phyloP scores from a whole-genome alignment of 352 stramenopile genomes.

The Globisporangium perplexum region DNA sequence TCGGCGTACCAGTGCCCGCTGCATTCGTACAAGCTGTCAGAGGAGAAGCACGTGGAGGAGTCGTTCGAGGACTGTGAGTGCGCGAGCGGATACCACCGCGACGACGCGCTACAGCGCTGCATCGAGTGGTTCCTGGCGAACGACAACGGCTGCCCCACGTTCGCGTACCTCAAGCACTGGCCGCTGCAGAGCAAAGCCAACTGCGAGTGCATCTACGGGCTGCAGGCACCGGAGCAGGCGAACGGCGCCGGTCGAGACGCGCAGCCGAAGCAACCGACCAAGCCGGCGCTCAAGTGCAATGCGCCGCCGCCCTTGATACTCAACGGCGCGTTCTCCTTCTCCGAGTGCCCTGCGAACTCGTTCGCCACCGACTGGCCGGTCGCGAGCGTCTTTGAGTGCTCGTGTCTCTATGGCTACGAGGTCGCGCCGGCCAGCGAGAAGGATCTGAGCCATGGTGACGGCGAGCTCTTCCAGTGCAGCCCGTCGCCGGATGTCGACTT shows the following conservation, averaged over 20 bases:
- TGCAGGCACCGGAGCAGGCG: not conserved
- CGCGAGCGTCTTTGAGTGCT: constrained; percentile 27
- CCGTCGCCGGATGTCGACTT: constrained; percentile 17
- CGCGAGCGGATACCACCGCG: constrained; percentile 60
- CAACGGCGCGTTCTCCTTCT: constrained; percentile 20
- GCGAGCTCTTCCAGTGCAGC: constrained; percentile 34
- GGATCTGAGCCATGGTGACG: constrained; percentile 23
- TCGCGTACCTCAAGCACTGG: constrained; percentile 62
- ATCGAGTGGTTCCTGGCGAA: constrained; percentile 66
- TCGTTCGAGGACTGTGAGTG: constrained; percentile 67
- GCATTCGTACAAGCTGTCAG: constrained; percentile 41
- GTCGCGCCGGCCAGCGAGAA: constrained; percentile 21
- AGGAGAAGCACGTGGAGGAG: constrained; percentile 28
- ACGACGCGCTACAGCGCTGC: constrained; percentile 42
- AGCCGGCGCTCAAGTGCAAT: constrained; percentile 21
- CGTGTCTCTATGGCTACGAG: constrained; percentile 43
- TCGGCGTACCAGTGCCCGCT: constrained; percentile 57
- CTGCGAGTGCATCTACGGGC: constrained; percentile 65
- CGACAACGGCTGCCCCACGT: constrained; percentile 54
- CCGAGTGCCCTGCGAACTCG: constrained; percentile 39
- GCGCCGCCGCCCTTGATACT: constrained; percentile 10
- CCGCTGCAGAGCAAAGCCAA: constrained; percentile 69
- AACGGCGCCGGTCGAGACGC: not conserved
- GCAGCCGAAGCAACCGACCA: constrained; percentile 11
- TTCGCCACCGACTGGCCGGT: constrained; percentile 51